These are phyloP conservation scores for Suillus americanus DNA, from an alignment of 768 basidiomycete species.

Conservation along the genomic window DNA sequence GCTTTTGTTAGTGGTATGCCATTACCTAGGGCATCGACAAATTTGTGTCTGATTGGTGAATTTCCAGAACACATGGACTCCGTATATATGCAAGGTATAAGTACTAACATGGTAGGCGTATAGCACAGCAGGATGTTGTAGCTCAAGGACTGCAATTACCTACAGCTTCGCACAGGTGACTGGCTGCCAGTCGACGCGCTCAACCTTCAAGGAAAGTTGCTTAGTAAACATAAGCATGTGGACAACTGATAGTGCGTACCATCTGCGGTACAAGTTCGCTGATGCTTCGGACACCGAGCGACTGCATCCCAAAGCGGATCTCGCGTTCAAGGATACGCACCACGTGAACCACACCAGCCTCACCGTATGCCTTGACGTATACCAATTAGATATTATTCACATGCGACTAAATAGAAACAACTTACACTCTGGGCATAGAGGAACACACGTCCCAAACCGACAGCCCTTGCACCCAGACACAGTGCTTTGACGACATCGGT, in stretches of 20 bases:
- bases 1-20: neutral
- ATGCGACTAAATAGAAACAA: slow-evolving; percentile 6
- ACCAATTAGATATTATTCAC: slow-evolving; percentile 7
- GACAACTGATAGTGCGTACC: slow-evolving; percentile 41
- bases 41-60: neutral
- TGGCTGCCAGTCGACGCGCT: slow-evolving; percentile 65
- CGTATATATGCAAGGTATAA: neutral
- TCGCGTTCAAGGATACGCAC: slow-evolving; percentile 73
- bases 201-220: slow-evolving; percentile 40
- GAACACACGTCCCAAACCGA: slow-evolving; percentile 84
- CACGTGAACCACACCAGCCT: slow-evolving; percentile 64
- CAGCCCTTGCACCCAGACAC: slow-evolving; percentile 84
- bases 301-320: slow-evolving; percentile 72
- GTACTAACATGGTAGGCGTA: neutral
- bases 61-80: neutral
- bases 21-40: neutral
- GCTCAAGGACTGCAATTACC: slow-evolving; percentile 23
- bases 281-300: slow-evolving; percentile 67
- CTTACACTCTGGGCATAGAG: slow-evolving; percentile 82
- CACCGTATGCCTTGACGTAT: slow-evolving; percentile 64
- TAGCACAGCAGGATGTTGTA: neutral
- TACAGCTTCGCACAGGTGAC: slow-evolving; percentile 26
- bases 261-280: slow-evolving; percentile 71
- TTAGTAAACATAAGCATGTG: slow-evolving; percentile 7
- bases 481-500: slow-evolving; percentile 91